Base-by-base conservation (phyloP, 2,329 filamentous ascomycete genomes). In the Sclerotinia nivalis region DNA sequence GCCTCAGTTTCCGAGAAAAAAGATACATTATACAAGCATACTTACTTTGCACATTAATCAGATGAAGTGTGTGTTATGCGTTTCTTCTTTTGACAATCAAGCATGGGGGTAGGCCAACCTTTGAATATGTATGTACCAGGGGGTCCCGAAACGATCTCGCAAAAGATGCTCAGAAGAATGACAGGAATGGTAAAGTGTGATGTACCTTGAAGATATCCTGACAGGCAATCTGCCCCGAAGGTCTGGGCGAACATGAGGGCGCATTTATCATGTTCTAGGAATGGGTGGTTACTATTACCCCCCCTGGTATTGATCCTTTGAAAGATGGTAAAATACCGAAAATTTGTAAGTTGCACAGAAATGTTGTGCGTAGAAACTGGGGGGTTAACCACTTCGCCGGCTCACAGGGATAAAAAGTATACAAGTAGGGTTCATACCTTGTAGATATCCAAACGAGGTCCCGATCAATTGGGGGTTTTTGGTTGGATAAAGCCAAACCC, bases 201-300 rank as follows among this genome's bases (percentile, higher is more conserved):
- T n/a, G 43, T 18, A 2, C 37, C 8, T 43, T 15, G n/a, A 13
- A 43, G 15, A n/a, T 28, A 52, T 31, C 34, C 55, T 2, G 22
- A 58, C 55, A 49, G 56, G 10, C 28, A 31, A 54, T 66, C 58
- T 54, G 61, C 56, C 71, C 69, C 58, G 62, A 69, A 60, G 45
- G 20, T 37, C 65, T 68, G 66, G 69, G 28, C 54, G 37, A 50
- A 52, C 64, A 66, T 56, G 71, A 70, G 54, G 20, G 34, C 37
- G 54, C 54, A 59, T 50, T 54, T 43, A 45, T 6, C 9, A 67
- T 20, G n/a, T 37, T 18, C 40, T 49, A 28, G 20, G 31, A 7
- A 34, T 31, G 28, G 25, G 47, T n/a, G 22, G 20, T 49, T 49
- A 20, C 20, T 4, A 13, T 9, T 47, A 45, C 20, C 20, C 43